phyloP scores from a whole-genome alignment of 352 stramenopile genomes.

The Phytophthora constricta region DNA sequence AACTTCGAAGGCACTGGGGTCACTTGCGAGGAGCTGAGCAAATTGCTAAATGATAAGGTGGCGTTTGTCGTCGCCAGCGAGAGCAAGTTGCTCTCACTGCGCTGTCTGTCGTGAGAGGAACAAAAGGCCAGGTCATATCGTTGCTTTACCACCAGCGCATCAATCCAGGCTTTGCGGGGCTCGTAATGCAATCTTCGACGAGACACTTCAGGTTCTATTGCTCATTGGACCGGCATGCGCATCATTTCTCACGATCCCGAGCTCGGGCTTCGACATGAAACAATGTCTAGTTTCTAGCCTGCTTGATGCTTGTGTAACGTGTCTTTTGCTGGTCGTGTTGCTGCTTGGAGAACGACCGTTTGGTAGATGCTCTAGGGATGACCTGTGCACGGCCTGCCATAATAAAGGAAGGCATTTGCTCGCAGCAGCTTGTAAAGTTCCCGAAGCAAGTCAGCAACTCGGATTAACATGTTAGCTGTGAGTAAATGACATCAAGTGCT shows the following conservation, averaged over 20 bases:
- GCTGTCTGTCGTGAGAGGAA: background rate
- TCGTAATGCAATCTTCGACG: background rate
- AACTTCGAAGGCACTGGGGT: background rate
- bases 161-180: background rate
- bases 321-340: constrained; percentile 19
- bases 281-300: too few relatives aligned
- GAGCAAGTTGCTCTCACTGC: background rate
- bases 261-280: constrained; percentile 1
- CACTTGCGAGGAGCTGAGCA: constrained; percentile 12
- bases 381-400: too few relatives aligned
- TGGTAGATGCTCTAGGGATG: background rate
- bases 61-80: background rate
- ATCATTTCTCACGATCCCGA: constrained; percentile 18
- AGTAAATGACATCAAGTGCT: too few relatives aligned
- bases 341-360: background rate
- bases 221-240: background rate
- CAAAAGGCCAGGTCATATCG: background rate
- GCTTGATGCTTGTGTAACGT: constrained; percentile 3
- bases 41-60: constrained; percentile 26
- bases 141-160: constrained; percentile 13
- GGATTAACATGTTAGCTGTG: too few relatives aligned
- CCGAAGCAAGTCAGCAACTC: background rate
- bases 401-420: too few relatives aligned
- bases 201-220: background rate
- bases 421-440: too few relatives aligned